Evolutionary conservation across 2,329 filamentous ascomycete genomes (phyloP), one percentile per base, ranked within the genome.

Genomic region (Clonostachys byssicola): DNA sequence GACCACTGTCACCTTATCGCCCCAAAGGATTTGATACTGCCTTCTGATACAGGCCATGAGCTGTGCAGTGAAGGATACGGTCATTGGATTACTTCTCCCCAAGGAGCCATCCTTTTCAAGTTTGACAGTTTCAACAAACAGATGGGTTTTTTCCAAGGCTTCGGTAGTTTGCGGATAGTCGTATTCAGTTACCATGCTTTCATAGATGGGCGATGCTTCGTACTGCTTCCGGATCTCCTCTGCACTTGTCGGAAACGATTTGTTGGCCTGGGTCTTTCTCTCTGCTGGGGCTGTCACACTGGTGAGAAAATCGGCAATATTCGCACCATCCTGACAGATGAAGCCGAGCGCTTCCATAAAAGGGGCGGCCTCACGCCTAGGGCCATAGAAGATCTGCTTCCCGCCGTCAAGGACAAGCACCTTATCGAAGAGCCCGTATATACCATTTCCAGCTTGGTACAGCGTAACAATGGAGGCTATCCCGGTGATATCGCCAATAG

Each of bases 261-360:
- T 23, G 23, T 23, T 8, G 23, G 23, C 23, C 23, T 23, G 2
- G 23, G 23, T 23, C 23, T 23, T 69, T 20, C 84, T 73, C 55
- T 86, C 83, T 3, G 77, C 77, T 4, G 77, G 74, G 51, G 86
- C 83, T 1, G 83, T 86, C 8, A 87, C 72, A 0, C 81, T 80
- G 4, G 85, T 88, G 34, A 88, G 64, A 64, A 88, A 88, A 57
- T 88, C 85, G 7, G 84, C 81, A 2, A 82, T 81, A 5, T 83
- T 88, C 50, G 80, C 61, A 14, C 68, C 59, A 0, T 58, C 53
- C 12, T 60, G 60, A 35, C 61, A 81, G 43, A 79, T 57, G 60
- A 85, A 88, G 10, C 85, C 85, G 14, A 88, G 71, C 43, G 81
- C 72, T 49, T 81, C 71, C 58, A 89, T 88, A 62, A 87, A 89